Evolutionary conservation across 2,329 filamentous ascomycete genomes (phyloP).

Genomic region (Cyphellophora europaea): DNA sequence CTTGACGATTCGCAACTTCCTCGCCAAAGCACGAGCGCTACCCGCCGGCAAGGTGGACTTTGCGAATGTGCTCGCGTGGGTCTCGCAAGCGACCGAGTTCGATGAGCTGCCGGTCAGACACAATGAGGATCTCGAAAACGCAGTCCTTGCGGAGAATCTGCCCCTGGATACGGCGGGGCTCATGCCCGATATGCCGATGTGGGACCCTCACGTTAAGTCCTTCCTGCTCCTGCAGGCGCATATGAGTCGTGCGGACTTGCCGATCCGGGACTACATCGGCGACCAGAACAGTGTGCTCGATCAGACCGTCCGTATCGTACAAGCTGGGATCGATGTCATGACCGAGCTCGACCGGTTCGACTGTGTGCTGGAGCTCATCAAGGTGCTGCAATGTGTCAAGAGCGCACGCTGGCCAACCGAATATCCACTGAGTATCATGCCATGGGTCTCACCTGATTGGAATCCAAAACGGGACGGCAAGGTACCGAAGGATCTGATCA

Average conservation of each 20-base stretch:
- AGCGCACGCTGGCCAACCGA: slow-evolving; percentile 85
- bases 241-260: slow-evolving; percentile 84
- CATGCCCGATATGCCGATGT: slow-evolving; percentile 69
- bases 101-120: slow-evolving; percentile 95
- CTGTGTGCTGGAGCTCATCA: slow-evolving; percentile 72
- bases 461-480: slow-evolving; percentile 14
- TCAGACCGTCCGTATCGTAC: slow-evolving; percentile 92
- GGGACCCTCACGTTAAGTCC: slow-evolving; percentile 96
- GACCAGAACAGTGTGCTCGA: slow-evolving; percentile 84
- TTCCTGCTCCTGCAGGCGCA: slow-evolving; percentile 91
- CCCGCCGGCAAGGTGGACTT: slow-evolving; percentile 50
- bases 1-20: slow-evolving; percentile 80
- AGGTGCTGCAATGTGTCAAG: slow-evolving; percentile 83
- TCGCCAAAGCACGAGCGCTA: slow-evolving; percentile 62
- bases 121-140: slow-evolving; percentile 97
- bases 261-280: slow-evolving; percentile 94
- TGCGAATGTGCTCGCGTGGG: slow-evolving; percentile 78
- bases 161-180: slow-evolving; percentile 32
- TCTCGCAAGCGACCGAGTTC: slow-evolving; percentile 88
- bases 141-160: slow-evolving; percentile 72
- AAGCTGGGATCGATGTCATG: slow-evolving; percentile 87
- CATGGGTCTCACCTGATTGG: slow-evolving; percentile 47
- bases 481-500: slow-evolving; percentile 17
- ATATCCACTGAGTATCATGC: slow-evolving; percentile 67
- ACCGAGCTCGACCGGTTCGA: slow-evolving; percentile 73